Conservation (phyloP, 2,329 filamentous ascomycete species). For the Trichoderma sp. region DNA sequence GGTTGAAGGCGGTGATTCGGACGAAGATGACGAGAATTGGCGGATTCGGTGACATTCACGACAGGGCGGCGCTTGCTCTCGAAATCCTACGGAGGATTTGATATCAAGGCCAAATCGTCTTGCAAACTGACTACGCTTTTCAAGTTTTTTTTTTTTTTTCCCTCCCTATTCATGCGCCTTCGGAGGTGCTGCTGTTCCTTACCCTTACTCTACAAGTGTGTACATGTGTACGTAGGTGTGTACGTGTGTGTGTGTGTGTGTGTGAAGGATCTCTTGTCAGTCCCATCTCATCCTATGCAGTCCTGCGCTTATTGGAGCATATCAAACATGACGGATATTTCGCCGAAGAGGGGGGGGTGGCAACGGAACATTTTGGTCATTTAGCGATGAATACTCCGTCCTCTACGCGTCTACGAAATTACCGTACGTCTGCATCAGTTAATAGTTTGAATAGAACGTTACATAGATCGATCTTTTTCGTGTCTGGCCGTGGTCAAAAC, state of each 20-base stretch:
- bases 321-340: neutral
- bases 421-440: neutral
- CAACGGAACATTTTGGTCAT: neutral
- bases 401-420: neutral
- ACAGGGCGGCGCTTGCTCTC: neutral
- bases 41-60: conserved; percentile 20
- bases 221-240: neutral
- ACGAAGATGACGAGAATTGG: conserved; percentile 30
- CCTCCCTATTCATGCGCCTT: neutral
- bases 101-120: neutral
- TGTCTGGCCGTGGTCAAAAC: neutral
- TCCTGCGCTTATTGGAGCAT: neutral
- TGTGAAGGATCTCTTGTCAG: neutral
- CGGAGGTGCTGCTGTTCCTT: neutral
- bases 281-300: neutral
- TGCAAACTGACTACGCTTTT: neutral
- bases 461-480: neutral
- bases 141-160: too few species aligned
- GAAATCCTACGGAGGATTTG: neutral
- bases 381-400: neutral
- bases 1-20: conserved; percentile 37
- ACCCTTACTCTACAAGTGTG: neutral
- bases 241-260: neutral
- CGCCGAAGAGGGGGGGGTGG: neutral
- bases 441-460: conserved; percentile 6